phyloP scores from a whole-genome alignment of 257 asterid genomes.

The Echites panduratus region DNA sequence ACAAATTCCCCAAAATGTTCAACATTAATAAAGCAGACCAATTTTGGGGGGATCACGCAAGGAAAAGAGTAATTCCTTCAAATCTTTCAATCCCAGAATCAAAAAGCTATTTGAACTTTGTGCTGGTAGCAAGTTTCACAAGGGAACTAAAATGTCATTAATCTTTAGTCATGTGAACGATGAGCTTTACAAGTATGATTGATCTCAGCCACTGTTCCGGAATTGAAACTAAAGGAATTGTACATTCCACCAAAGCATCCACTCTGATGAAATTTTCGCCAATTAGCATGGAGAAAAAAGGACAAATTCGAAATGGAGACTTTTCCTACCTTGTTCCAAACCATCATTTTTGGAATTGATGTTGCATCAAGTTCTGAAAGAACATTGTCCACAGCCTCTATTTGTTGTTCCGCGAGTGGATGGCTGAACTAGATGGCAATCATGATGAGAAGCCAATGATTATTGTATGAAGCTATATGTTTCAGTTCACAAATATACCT shows the following conservation, averaged over 20 bases:
- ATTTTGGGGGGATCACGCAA: not conserved
- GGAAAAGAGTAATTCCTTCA: not conserved
- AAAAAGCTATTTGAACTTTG: not conserved
- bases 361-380: constrained; percentile 75
- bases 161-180: not conserved
- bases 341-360: constrained; percentile 72
- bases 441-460: constrained; percentile 29
- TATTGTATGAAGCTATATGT: constrained; percentile 5
- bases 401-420: constrained; percentile 88
- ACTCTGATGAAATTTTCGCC: not conserved
- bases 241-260: not conserved
- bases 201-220: not conserved
- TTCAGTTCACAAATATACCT: constrained; percentile 42
- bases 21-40: not conserved
- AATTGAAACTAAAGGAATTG: not conserved
- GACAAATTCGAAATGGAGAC: not conserved
- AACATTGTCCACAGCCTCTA: constrained; percentile 90
- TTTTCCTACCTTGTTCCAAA: constrained; percentile 84
- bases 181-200: not conserved
- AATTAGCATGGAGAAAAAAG: not conserved
- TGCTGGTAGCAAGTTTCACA: not conserved
- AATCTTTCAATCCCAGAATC: not conserved
- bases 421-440: constrained; percentile 54
- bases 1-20: not conserved
- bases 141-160: not conserved